phyloP scores from a whole-genome alignment of 78 protist genomes.

The Neovahlkampfia damariscottae region DNA sequence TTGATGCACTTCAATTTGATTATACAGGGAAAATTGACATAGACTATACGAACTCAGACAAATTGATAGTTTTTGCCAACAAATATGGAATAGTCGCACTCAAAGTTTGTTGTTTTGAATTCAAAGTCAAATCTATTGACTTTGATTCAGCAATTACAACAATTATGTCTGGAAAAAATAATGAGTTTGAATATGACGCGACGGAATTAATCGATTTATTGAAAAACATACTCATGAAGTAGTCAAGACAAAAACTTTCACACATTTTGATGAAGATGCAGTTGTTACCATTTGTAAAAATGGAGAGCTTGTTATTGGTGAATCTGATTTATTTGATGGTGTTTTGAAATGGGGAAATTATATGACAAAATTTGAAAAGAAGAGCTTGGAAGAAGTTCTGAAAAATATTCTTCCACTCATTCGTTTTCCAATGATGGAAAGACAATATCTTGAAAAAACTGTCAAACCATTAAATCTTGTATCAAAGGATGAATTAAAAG shows the following conservation, averaged over 20 bases:
- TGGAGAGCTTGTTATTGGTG: not conserved
- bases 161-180: no score
- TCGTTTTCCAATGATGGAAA: not conserved
- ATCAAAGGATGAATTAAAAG: not conserved
- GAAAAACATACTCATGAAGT: not conserved
- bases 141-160: no score
- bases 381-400: not conserved
- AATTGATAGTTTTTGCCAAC: no score
- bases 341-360: not conserved
- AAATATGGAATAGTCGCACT: no score
- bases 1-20: no score
- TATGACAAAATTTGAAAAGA: no score
- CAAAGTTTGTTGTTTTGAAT: no score
- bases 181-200: no score
- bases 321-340: not conserved
- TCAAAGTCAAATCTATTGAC: no score
- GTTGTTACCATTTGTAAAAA: not conserved
- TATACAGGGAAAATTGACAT: no score
- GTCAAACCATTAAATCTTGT: not conserved
- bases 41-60: no score
- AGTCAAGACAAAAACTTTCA: not conserved
- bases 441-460: not conserved
- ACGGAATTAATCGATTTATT: not conserved
- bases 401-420: not conserved
- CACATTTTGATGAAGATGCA: not conserved